phyloP scores from a whole-genome alignment of 2,329 filamentous ascomycete species.

The Mycosphaerella sp. region DNA sequence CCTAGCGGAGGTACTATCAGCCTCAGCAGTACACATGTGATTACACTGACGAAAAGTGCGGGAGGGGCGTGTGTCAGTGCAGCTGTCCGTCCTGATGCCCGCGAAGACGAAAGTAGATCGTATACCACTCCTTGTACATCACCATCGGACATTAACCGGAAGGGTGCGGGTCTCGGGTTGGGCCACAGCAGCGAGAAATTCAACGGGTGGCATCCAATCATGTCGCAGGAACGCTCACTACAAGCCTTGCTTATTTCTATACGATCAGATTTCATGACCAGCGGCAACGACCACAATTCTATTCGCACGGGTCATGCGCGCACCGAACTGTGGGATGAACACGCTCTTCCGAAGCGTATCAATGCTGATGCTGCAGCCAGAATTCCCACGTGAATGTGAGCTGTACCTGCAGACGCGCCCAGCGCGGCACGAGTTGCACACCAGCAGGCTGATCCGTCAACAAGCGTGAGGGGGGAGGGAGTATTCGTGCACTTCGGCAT shows the following conservation, averaged over 20 bases:
- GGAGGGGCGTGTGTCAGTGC: conserved; percentile 29
- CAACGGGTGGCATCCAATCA: conserved; percentile 23
- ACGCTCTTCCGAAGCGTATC: background rate
- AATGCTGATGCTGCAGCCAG: background rate
- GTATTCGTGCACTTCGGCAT: conserved; percentile 2
- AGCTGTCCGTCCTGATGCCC: conserved; percentile 21
- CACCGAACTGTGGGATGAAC: too few relatives aligned
- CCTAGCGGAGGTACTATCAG: conserved; percentile 7
- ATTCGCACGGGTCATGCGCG: too few relatives aligned
- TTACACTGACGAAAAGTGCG: conserved; percentile 14
- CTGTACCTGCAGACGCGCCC: conserved; percentile 21
- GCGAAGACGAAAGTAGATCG: conserved; percentile 17
- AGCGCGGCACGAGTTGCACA: conserved; percentile 4
- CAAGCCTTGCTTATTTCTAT: background rate
- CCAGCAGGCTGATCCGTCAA: background rate
- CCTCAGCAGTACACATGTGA: conserved; percentile 18
- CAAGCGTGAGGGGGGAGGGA: conserved; percentile 4
- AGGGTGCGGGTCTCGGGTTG: conserved; percentile 1
- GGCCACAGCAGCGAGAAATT: conserved; percentile 12
- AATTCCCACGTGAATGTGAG: background rate
- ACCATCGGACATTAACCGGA: conserved; percentile 9
- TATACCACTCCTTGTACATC: conserved; percentile 17
- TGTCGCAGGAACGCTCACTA: background rate
- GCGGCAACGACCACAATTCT: background rate
- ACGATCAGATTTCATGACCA: background rate